phyloP scores from a whole-genome alignment of 2,329 filamentous ascomycete genomes.

The Davidsoniella australis region DNA sequence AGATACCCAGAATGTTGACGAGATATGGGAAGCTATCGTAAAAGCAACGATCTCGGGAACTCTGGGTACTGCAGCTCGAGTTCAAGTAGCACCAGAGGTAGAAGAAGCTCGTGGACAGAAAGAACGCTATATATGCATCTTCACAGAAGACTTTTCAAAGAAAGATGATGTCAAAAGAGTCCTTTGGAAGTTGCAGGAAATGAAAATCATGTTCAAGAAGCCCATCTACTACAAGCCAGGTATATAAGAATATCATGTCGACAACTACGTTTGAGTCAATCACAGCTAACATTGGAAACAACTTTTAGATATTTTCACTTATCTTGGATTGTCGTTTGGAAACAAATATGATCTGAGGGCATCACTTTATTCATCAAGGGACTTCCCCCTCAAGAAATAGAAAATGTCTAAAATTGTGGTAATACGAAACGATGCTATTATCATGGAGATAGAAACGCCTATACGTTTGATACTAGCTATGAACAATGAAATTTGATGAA shows the following conservation, averaged over 20 bases:
- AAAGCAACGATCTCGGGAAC: conserved; percentile 49
- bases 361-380: conserved; percentile 28
- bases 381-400: conserved; percentile 3
- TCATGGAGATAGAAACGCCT: no score
- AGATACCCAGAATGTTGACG: conserved; percentile 33
- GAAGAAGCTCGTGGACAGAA: conserved; percentile 23
- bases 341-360: conserved; percentile 48
- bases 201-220: conserved; percentile 38
- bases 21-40: conserved; percentile 49
- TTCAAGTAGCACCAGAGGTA: conserved; percentile 35
- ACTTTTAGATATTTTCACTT: conserved; percentile 45
- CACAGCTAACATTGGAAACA: conserved; percentile 8
- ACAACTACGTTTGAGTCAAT: no score
- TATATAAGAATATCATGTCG: conserved; percentile 16
- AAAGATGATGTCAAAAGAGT: conserved; percentile 52
- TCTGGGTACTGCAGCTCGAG: conserved; percentile 58
- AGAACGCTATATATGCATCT: conserved; percentile 53
- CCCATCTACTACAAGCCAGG: conserved; percentile 67
- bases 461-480: no score
- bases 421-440: no score
- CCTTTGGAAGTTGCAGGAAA: conserved; percentile 39
- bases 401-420: neutral
- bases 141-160: conserved; percentile 60
- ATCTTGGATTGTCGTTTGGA: conserved; percentile 41
- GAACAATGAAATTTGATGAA: no score